phyloP scores from a whole-genome alignment of 768 basidiomycete species.

The Paxillus rubicundulus region DNA sequence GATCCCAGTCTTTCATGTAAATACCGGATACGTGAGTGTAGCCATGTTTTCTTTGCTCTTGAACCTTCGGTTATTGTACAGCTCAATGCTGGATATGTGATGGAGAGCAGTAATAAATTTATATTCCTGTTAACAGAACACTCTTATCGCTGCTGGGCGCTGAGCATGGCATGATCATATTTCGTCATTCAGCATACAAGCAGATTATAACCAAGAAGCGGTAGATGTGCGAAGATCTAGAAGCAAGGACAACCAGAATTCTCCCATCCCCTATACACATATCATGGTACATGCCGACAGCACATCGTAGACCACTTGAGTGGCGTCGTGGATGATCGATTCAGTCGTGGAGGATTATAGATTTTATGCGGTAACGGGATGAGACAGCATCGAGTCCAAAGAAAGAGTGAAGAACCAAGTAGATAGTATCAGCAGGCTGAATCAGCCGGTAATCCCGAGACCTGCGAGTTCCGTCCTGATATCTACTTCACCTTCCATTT shows the following conservation, averaged over 20 bases:
- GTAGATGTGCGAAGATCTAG: not conserved
- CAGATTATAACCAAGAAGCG: not conserved
- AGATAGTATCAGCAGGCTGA: not conserved
- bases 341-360: not conserved
- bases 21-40: not conserved
- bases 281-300: not conserved
- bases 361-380: not conserved
- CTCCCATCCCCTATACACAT: not conserved
- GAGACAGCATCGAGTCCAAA: not conserved
- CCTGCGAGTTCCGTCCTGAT: constrained; percentile 75
- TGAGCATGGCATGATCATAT: not conserved
- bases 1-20: not conserved
- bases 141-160: not conserved
- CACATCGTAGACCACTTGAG: not conserved
- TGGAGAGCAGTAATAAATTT: not conserved
- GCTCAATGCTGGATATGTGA: not conserved
- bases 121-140: not conserved
- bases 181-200: not conserved
- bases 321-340: not conserved
- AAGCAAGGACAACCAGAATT: not conserved
- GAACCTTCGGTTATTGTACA: not conserved
- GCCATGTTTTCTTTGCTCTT: not conserved
- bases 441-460: constrained; percentile 27
- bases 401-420: not conserved
- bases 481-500: constrained; percentile 89